Evolutionary conservation across 441 rosid species (phyloP).

Genomic region (Eruca vesicaria): DNA sequence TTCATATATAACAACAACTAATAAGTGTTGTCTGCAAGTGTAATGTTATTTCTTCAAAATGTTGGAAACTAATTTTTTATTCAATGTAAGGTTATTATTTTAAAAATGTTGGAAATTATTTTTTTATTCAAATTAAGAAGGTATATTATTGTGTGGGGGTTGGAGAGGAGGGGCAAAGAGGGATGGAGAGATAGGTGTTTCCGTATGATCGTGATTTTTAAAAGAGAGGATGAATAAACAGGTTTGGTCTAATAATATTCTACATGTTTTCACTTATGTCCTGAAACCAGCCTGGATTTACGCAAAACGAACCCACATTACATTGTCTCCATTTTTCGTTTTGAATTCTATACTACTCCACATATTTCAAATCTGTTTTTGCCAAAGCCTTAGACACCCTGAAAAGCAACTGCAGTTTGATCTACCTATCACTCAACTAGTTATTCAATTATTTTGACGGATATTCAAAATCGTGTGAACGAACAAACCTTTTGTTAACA

Average conservation of each 20-base stretch:
- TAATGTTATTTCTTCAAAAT: not conserved
- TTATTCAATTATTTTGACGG: not conserved
- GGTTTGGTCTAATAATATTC: slow-evolving; percentile 29
- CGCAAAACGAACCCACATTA: slow-evolving; percentile 28
- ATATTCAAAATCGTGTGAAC: not conserved
- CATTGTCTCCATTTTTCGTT: slow-evolving; percentile 1
- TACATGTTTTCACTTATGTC: slow-evolving; percentile 36
- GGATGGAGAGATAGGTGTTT: slow-evolving; percentile 22
- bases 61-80: not conserved
- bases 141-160: slow-evolving; percentile 14
- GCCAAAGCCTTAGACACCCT: slow-evolving; percentile 1
- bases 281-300: slow-evolving; percentile 35
- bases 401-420: not conserved
- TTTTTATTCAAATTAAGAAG: not conserved
- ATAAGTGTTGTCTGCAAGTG: slow-evolving; percentile 1
- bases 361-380: not conserved
- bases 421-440: not conserved
- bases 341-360: slow-evolving; percentile 3
- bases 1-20: not conserved
- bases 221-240: slow-evolving; percentile 29
- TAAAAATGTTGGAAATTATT: not conserved
- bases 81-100: not conserved
- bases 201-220: slow-evolving; percentile 19
- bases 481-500: not conserved
- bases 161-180: slow-evolving; percentile 20